Percentiles rank a stretch among this genome's conserved stretches.
Evolutionary conservation across 2,329 filamentous ascomycete genomes (phyloP).

Genomic region (Cadophora malorum): DNA sequence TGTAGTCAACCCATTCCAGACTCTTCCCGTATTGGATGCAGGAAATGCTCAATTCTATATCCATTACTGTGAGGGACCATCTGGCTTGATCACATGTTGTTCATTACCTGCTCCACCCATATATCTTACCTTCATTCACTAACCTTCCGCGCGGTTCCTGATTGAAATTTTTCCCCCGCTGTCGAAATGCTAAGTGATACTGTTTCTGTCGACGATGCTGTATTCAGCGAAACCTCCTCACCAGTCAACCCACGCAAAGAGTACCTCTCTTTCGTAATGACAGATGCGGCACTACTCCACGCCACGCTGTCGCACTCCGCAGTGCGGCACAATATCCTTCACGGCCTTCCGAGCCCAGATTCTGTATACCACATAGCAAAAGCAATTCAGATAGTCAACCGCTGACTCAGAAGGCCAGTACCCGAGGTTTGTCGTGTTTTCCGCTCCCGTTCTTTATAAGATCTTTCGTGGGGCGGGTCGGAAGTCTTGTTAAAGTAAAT

Average conservation of each 20-base stretch:
- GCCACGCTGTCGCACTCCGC: conserved; percentile 14
- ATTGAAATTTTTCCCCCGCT: not conserved
- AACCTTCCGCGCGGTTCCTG: no score
- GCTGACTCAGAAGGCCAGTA: not conserved
- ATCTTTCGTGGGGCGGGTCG: no score
- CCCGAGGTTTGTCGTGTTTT: not conserved
- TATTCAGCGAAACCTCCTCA: conserved; percentile 12
- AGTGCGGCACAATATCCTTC: not conserved
- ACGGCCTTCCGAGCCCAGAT: conserved; percentile 12
- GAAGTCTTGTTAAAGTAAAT: no score
- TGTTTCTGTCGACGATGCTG: not conserved
- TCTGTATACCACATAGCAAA: conserved; percentile 18
- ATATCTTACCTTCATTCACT: no score
- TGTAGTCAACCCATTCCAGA: not conserved
- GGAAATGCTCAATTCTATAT: not conserved
- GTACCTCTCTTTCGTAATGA: conserved; percentile 12
- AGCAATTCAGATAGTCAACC: conserved; percentile 15
- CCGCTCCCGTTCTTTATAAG: no score
- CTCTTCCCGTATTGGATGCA: not conserved
- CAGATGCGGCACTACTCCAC: conserved; percentile 19
- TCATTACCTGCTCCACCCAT: no score
- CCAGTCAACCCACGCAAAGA: conserved; percentile 21
- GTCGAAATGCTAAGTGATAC: not conserved
- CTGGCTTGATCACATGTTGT: not conserved
- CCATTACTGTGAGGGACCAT: not conserved